Base-by-base conservation (phyloP, 768 basidiomycete genomes). In the Leccinum rimulosum region DNA sequence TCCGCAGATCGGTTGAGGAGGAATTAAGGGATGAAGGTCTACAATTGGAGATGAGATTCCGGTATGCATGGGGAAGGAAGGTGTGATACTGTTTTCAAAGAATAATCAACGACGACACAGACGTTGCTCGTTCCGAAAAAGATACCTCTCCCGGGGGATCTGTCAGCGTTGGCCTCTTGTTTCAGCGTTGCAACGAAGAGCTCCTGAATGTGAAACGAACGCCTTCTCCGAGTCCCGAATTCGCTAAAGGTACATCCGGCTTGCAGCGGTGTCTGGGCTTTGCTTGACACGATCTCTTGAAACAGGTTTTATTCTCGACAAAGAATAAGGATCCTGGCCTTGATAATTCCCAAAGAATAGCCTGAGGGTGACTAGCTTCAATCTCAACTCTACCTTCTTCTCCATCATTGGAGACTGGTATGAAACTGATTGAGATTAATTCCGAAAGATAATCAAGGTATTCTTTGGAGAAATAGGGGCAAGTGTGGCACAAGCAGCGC, bases 301-400 rank as follows among this genome's bases (percentile, higher is more conserved):
- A 49, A 30, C 2, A 40, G 53, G 56, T 54, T 57, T 17, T 14
- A 40, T 15, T 51, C 28, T 25, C 2, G 55, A 33, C 49, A 35
- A 25, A 25, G 19, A 38, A 27, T 25, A 38, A 6, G 25, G 22
- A 27, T 83, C 78, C 73, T 94, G 93, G 5, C 86, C 85, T n/a
- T 88, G 84, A 61, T 94, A 86, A 56, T 75, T 98, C 97, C 87
- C 96, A 99, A 28, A 97, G 76, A 58, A 98, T 96, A 7, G 91
- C 82, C 63, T 95, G 30, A 22, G 22, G 22, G 22, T 22, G 22
- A 22, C 67, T 67, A 6, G 84, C 82, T 61, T 86, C 84, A 55
- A 99, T 89, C 65, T 92, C 84, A 36, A 95, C 74, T 36, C 75
- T 71, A 4, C 94, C 95, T 57, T 72, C 68, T 54, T 76, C 71